phyloP scores from a whole-genome alignment of 192 early-diverging fungal genomes.

The Chytriomyces confervae region DNA sequence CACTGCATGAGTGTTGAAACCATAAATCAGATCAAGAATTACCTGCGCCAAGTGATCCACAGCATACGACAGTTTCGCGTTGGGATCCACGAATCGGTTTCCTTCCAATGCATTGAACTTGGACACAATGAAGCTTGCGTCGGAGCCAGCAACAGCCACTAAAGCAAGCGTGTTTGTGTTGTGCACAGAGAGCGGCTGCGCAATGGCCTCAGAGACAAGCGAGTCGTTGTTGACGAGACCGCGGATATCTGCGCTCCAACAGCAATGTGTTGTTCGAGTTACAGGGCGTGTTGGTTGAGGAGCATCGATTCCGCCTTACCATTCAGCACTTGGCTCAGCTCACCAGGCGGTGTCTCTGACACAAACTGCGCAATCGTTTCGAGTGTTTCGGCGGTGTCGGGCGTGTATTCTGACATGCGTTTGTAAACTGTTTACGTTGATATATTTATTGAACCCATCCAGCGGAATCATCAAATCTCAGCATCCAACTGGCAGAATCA shows the following conservation, averaged over 20 bases:
- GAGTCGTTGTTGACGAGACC: conserved; percentile 82
- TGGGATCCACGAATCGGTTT: conserved; percentile 77
- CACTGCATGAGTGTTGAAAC: background rate
- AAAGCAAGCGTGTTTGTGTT: conserved; percentile 78
- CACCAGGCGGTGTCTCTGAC: conserved; percentile 91
- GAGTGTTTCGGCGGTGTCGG: conserved; percentile 33
- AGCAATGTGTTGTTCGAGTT: background rate
- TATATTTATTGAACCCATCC: no score
- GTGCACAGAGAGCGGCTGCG: conserved; percentile 75
- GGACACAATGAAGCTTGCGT: conserved; percentile 73
- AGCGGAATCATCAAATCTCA: background rate
- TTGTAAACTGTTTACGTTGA: no score
- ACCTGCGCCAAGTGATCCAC: conserved; percentile 79
- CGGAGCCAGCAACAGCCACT: conserved; percentile 68
- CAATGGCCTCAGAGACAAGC: conserved; percentile 69
- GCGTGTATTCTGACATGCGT: background rate
- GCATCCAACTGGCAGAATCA: background rate
- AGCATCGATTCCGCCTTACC: conserved; percentile 61
- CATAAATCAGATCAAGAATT: conserved; percentile 9
- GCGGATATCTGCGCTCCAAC: conserved; percentile 74
- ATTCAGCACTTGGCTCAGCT: conserved; percentile 95
- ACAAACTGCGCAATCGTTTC: conserved; percentile 78
- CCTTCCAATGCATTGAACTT: conserved; percentile 72
- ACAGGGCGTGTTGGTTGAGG: background rate
- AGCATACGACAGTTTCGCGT: conserved; percentile 68